Conservation (phyloP, 2,329 filamentous ascomycete species). For the Colletotrichum sp. region DNA sequence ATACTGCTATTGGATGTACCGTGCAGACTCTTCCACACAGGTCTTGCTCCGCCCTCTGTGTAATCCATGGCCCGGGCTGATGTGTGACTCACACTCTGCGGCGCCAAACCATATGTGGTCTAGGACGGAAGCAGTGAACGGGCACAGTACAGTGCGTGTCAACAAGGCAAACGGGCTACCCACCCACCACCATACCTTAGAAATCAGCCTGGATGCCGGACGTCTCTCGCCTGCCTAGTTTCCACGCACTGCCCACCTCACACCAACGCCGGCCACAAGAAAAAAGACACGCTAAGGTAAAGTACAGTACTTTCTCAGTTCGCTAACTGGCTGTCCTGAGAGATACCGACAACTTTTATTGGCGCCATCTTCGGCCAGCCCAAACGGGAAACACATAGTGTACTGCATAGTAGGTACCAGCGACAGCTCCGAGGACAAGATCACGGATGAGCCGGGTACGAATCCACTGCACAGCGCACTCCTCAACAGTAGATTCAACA, state of each 20-base stretch:
- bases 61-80: not conserved
- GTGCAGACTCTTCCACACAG: not conserved
- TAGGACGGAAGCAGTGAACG: not conserved
- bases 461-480: not conserved
- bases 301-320: not conserved
- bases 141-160: not conserved
- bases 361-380: not conserved
- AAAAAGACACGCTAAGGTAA: not conserved
- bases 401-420: not conserved
- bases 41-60: not conserved
- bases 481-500: not conserved
- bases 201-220: not conserved
- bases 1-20: constrained; percentile 21
- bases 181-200: not conserved
- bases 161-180: not conserved
- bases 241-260: not conserved
- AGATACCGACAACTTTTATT: not conserved
- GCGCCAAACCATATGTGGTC: not conserved
- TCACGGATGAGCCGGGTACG: not conserved
- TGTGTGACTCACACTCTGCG: constrained; percentile 18
- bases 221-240: not conserved
- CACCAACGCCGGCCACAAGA: not conserved
- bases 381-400: not conserved
- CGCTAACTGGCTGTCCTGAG: not conserved
- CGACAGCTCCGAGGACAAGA: not conserved